Evolutionary conservation across 148 eudicot genomes (phyloP), one percentile per base, ranked within the genome.

Genomic region (Rhododendron vialii): DNA sequence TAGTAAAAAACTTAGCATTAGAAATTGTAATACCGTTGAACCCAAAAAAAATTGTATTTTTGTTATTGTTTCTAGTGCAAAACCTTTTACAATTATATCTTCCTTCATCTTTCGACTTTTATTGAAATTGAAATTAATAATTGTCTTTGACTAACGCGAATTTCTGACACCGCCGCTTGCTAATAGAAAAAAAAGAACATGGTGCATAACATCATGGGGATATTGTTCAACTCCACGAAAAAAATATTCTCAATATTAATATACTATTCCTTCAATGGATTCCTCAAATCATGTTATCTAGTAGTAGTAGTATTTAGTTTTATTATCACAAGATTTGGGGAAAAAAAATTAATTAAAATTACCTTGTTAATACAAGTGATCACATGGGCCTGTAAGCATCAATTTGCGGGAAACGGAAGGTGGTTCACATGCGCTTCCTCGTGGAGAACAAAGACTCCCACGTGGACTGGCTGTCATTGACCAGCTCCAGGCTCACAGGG

Each of bases 371-470:
- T 30, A 71, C 76, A 33, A 71, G 76, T 71, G 76, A 14, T 71
- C 76, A 71, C 76, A 71, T 71, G 76, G 76, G 76, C 13, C 7
- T 28, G 36, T 33, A 71, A 71, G 36, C 76, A 71, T 71, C 35
- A 15, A 83, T 61, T 79, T 81, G 71, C 12, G 38, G 55, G 88
- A 80, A 79, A 80, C 65, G 51, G 45, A 75, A 57, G 81, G 57
- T 36, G 1, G 0, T 55, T 55, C 90, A 90, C 91, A 84, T 90
- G 91, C 87, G 88, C 86, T 33, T 51, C 84, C 91, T 81, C 87
- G 90, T 88, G 91, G 71, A 81, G 2, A 53, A 30, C 84, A 28
- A 41, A 45, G 79, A 85, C 43, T 47, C 51, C 65, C 89, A 89
- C 86, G 89, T 87, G 89, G 82, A 83, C 81, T 87, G 78, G 86